Percentiles rank a stretch among this genome's conserved stretches.
phyloP scores from a whole-genome alignment of 2,329 filamentous ascomycete species.

The Mycosphaerella sp. region DNA sequence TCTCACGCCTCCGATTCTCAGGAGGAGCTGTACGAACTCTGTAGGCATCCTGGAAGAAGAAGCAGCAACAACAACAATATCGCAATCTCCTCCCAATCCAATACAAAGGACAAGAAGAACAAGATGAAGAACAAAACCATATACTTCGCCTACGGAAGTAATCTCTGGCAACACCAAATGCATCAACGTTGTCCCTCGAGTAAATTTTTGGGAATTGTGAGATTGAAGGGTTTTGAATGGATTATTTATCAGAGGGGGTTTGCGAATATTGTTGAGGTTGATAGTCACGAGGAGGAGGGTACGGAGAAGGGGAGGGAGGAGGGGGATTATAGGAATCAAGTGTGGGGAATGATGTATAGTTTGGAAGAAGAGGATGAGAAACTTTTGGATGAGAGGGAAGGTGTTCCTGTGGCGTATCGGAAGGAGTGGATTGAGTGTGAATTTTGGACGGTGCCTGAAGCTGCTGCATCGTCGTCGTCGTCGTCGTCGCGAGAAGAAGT shows the following conservation, averaged over 20 bases:
- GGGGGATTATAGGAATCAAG: conserved; percentile 34
- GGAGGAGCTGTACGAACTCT: no score
- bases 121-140: conserved; percentile 18
- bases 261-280: conserved; percentile 54
- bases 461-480: no score
- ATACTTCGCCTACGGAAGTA: conserved; percentile 63
- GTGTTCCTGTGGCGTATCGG: conserved; percentile 54
- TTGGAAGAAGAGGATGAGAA: conserved; percentile 48
- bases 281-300: neutral
- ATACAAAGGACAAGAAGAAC: neutral
- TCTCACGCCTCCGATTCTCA: no score
- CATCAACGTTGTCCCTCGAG: conserved; percentile 51
- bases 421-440: conserved; percentile 46
- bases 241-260: conserved; percentile 62
- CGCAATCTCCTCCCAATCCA: no score
- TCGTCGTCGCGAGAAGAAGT: neutral
- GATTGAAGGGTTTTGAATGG: conserved; percentile 55
- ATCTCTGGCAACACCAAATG: conserved; percentile 64
- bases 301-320: neutral
- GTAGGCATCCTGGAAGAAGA: no score
- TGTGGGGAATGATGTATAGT: conserved; percentile 54
- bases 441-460: conserved; percentile 35
- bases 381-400: conserved; percentile 53
- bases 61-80: no score
- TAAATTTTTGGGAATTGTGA: conserved; percentile 51